Conservation (phyloP, 1,139 yeast genomes). For the Pneumocystis wakefieldiae region DNA sequence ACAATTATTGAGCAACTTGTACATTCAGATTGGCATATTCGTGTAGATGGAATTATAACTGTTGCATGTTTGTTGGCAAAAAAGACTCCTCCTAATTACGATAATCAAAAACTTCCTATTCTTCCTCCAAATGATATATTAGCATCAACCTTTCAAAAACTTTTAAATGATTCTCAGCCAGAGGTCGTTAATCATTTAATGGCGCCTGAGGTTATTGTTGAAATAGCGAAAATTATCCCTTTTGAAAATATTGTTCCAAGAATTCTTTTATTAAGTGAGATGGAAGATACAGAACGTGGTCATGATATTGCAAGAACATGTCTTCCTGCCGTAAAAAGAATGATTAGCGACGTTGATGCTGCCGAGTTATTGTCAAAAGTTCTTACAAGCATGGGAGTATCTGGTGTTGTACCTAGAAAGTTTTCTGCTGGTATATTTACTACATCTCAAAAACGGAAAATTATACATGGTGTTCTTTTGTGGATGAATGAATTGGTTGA, state of each 20-base stretch:
- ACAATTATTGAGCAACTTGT: constrained; percentile 10
- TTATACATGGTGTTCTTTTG: constrained; percentile 12
- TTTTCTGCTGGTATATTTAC: constrained; percentile 5
- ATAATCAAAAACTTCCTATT: constrained; percentile 2
- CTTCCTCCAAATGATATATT: constrained; percentile 9
- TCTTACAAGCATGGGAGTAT: constrained; percentile 3
- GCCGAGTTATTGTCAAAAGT: constrained; percentile 6
- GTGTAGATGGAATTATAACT: constrained; percentile 11
- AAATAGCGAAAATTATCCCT: constrained; percentile 8
- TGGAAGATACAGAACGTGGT: constrained; percentile 9
- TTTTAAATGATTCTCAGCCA: constrained; percentile 11
- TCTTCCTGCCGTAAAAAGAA: constrained; percentile 10
- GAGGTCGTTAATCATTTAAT: constrained; percentile 11
- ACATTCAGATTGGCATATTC: constrained; percentile 7
- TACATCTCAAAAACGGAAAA: constrained; percentile 12
- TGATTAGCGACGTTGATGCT: constrained; percentile 6
- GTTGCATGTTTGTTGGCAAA: constrained; percentile 12
- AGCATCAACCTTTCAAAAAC: constrained; percentile 8
- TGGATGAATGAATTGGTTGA: constrained; percentile 12
- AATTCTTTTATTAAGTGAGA: constrained; percentile 11
- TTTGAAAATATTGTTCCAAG: constrained; percentile 11
- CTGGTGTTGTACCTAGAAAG: constrained; percentile 6
- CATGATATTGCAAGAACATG: constrained; percentile 7
- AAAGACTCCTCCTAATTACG: constrained; percentile 10
- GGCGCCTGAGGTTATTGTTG: constrained; percentile 13